Evolutionary conservation across 306 rosid species (phyloP), one percentile per base, ranked within the genome.

Genomic region (Urtica urens): DNA sequence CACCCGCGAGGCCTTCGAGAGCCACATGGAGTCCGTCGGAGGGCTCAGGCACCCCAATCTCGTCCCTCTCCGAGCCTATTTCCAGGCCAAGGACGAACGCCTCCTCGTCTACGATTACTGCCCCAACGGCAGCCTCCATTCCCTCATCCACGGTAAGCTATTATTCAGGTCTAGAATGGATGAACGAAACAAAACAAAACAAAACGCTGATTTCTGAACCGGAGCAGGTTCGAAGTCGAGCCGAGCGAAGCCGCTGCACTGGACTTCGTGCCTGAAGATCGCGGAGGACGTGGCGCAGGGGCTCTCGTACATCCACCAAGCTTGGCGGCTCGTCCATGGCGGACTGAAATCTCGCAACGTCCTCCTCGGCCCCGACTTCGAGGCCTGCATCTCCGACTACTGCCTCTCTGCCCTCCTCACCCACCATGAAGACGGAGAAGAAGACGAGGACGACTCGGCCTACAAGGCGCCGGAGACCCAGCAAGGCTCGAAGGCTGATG

Each of bases 231-330:
- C 96, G 23, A 82, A 72, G 55, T 87, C 94, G 38, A 69, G 75
- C 10, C 75, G 80, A 68, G 82, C 96, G 48, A 82, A 72, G 72
- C 96, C 96, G 35, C 72, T 87, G 28, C 96, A 87, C 37, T 87
- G 96, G 96, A 87, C 94, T 37, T 87, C 96, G 14, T 87, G 96
- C 71, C 69, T 87, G 62, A 87, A 82, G 64, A 82, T 87, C 65
- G 96, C 96, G 15, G 96, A 87, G 64, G 96, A 87, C 24, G 74
- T 82, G 52, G 94, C 96, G 7, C 96, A 87, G 71, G 94, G 94
- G 37, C 69, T 87, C 29, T 76, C 94, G 62, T 87, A 79, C 80
- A 87, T 87, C 56, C 96, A 87, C 68, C 96, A 87, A 60, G 96
- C 96, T 46, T 87, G 94, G 96, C 73, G 87, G 72, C 71, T 82